Evolutionary conservation across 1,284 basidiomycete genomes (phyloP), one percentile per base, ranked within the genome.

Genomic region (Rhodotorula glutinis): DNA sequence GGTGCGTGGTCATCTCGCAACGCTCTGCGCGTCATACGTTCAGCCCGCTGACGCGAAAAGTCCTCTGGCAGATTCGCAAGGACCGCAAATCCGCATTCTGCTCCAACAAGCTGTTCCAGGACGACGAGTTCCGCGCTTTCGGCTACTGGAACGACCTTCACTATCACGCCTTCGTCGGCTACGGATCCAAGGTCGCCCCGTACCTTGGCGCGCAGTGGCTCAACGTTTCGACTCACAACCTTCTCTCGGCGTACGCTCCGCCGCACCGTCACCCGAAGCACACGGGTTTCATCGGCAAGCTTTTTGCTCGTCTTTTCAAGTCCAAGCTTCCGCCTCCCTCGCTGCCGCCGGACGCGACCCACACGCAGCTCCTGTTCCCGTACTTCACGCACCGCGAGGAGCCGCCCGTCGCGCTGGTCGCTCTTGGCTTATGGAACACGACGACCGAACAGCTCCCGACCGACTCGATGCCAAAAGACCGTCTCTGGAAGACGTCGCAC

Each of bases 301-400:
- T 40, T 40, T 23, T 41, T 19, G 38, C 47, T 11, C 33, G 33
- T 9, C 40, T 14, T 23, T 23, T 57, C 49, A 61, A 65, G 49
- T 40, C 53, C 23, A 53, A 62, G 13, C 66, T 71, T 3, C 70
- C 70, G 5, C n/a, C 58, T 13, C 70, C 70, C 11, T 33, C 46
- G 0, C 33, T 38, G 0, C 73, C 73, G 30, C 76, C 76, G 23
- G 71, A 75, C 56, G 65, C 65, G 38, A 73, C 71, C n/a, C 73
- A 76, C 58, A 69, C 76, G 21, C 77, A 80, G 73, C 49, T 76
- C 46, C 60, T 82, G 25, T 79, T 79, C 74, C 73, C 78, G 11
- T 80, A 78, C 52, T 80, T 82, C 70, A 81, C 81, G 0, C 81
- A 82, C 66, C 77, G 81, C 33, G 80, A 82, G 71, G 81, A 81